Conservation (phyloP, 140 eudicot species). For the Senecio squalidus region DNA sequence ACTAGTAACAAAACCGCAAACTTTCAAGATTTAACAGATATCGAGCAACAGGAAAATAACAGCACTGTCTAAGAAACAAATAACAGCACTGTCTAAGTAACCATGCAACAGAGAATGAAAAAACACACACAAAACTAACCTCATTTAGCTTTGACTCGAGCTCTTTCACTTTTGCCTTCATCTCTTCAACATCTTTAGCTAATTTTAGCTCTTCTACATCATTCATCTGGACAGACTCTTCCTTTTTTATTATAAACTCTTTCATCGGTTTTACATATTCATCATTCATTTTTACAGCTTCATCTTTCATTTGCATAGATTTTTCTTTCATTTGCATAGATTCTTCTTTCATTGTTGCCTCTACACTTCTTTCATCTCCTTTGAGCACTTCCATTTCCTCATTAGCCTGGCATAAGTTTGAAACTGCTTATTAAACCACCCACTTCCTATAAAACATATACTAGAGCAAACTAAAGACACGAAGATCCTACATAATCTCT, state of each 20-base stretch:
- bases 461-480: too few species aligned
- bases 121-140: conserved; percentile 41
- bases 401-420: conserved; percentile 26
- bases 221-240: conserved; percentile 22
- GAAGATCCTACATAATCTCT: too few species aligned
- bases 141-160: conserved; percentile 61
- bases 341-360: conserved; percentile 6
- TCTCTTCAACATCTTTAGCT: conserved; percentile 46
- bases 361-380: conserved; percentile 16
- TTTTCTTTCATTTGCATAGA: conserved; percentile 2
- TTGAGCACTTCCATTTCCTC: conserved; percentile 30
- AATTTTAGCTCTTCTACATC: conserved; percentile 40
- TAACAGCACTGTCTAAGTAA: neutral
- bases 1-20: neutral
- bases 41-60: neutral
- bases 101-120: neutral
- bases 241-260: conserved; percentile 18
- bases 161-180: conserved; percentile 49
- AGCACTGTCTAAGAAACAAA: neutral
- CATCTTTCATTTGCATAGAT: conserved; percentile 14
- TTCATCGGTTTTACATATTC: conserved; percentile 17
- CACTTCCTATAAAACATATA: neutral
- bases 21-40: neutral
- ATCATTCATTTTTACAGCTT: conserved; percentile 7
- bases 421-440: neutral